Base-by-base conservation (phyloP, 2,329 filamentous ascomycete genomes). In the Neocatenulostroma microsporum region DNA sequence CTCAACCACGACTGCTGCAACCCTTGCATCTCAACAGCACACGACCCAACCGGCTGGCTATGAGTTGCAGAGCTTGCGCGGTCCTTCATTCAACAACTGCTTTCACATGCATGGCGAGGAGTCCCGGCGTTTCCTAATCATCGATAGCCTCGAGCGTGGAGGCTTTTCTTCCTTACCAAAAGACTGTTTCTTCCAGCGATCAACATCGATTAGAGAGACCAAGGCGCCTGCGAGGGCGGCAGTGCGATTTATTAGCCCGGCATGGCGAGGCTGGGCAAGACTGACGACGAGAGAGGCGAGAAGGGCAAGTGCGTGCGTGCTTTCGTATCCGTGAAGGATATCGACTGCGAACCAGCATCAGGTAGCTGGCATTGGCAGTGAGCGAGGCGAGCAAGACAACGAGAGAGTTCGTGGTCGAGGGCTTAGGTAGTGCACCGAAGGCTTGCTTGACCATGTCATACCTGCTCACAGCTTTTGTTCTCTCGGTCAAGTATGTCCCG, bases 71-170 rank as follows among this genome's bases (percentile, higher is more conserved):
- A n/a, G n/a, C n/a, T n/a, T n/a, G n/a, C n/a, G n/a, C n/a, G n/a
- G n/a, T 41, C 32, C 31, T 24, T 34, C 21, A 18, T 27, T 28
- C 15, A 26, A n/a, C 33, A 19, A 21, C 20, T 47, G 36, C 40
- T 44, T 49, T 45, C n/a, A 36, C 34, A 30, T 47, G 52, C 52
- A 55, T 55, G 52, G 52, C 52, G 51, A 44, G 52, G 52, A 42
- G 52, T 53, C 36, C 27, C 34, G 46, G 51, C 39, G 44, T 46
- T 47, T 40, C 26, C 17, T 21, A 9, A 24, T 18, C 20, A 32
- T 30, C 32, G 34, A 37, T 33, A 39, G 37, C 44, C 41, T 45
- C 41, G 34, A 32, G 39, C 37, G 31, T 41, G 45, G 44, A 45
- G 40, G 45, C 38, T 45, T 43, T 44, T 27, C 27, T 14, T 5